phyloP scores from a whole-genome alignment of 768 basidiomycete genomes.

The Rhodotorula toruloides region DNA sequence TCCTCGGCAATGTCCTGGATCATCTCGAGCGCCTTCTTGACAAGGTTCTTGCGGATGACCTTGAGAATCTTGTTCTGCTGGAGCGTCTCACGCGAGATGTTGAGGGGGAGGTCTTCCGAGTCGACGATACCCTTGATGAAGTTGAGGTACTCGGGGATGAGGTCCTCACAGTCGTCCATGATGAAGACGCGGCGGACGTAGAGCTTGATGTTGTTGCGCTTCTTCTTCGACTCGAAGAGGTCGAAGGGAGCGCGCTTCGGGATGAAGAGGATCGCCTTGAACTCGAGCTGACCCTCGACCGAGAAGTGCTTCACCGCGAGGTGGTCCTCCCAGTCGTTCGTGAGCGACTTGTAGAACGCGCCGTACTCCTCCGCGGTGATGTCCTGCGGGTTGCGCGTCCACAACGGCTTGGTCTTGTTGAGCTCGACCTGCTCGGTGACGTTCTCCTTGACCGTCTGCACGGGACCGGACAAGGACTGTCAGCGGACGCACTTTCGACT shows the following conservation, averaged over 20 bases:
- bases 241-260: slow-evolving; percentile 99
- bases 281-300: slow-evolving; percentile 99
- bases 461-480: neutral
- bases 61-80: slow-evolving; percentile 99
- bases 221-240: slow-evolving; percentile 99
- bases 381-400: slow-evolving; percentile 95
- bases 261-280: slow-evolving; percentile 97
- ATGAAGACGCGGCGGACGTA: slow-evolving; percentile 99
- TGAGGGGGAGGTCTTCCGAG: slow-evolving; percentile 98
- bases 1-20: slow-evolving; percentile 96
- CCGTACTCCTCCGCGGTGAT: slow-evolving; percentile 89
- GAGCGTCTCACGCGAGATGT: slow-evolving; percentile 99
- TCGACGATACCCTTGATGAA: slow-evolving; percentile 98
- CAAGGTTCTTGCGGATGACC: slow-evolving; percentile 98
- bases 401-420: slow-evolving; percentile 99
- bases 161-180: slow-evolving; percentile 99
- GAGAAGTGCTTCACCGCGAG: slow-evolving; percentile 99
- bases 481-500: slow-evolving; percentile 56
- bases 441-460: slow-evolving; percentile 66
- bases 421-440: slow-evolving; percentile 90
- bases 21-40: slow-evolving; percentile 95
- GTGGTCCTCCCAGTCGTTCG: slow-evolving; percentile 99
- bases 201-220: slow-evolving; percentile 99
- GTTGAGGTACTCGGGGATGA: slow-evolving; percentile 99
- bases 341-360: slow-evolving; percentile 98